Evolutionary conservation across 2,329 filamentous ascomycete species (phyloP), one percentile per base, ranked within the genome.

Genomic region (Fonsecaea nubica): DNA sequence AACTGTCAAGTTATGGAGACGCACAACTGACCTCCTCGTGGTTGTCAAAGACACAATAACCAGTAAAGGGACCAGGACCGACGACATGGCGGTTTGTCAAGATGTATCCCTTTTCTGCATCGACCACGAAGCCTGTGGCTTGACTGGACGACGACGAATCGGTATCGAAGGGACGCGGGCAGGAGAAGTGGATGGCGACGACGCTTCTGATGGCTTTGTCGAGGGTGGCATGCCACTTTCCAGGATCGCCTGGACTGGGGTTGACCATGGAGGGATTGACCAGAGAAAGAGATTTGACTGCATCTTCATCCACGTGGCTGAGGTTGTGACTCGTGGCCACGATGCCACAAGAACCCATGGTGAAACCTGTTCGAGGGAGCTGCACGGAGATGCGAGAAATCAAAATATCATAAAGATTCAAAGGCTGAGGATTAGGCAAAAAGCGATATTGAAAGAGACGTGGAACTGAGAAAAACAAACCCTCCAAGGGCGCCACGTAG

Each of bases 161-260:
- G n/a, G 95, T 98, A 78, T 99, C 95, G 78, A 99, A 99, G 25
- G 94, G 93, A 77, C 92, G 96, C 0, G 95, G 97, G 84, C 97
- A 93, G 78, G 94, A 98, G 82, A 99, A 99, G 72, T 96, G 91
- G 74, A 99, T 98, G n/a, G 94, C 97, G 58, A 99, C 95, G 18
- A 98, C 95, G 73, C 93, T 97, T 77, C 90, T 89, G 62, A 99
- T 93, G 2, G 99, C 95, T 68, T 89, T 90, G 79, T 97, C 93
- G 67, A 98, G 96, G 0, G 93, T 97, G 58, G 89, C 91, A 80
- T 98, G 94, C 95, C 95, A 99, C 81, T 96, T 93, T 30, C 88
- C 89, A 2, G 90, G 91, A 73, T 92, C 90, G 13, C 71, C 72
- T 30, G 84, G 81, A 69, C 82, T 82, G 72, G 84, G 75, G 65